Conservation (phyloP, 2,329 filamentous ascomycete species). For the Aphanocladium album region DNA sequence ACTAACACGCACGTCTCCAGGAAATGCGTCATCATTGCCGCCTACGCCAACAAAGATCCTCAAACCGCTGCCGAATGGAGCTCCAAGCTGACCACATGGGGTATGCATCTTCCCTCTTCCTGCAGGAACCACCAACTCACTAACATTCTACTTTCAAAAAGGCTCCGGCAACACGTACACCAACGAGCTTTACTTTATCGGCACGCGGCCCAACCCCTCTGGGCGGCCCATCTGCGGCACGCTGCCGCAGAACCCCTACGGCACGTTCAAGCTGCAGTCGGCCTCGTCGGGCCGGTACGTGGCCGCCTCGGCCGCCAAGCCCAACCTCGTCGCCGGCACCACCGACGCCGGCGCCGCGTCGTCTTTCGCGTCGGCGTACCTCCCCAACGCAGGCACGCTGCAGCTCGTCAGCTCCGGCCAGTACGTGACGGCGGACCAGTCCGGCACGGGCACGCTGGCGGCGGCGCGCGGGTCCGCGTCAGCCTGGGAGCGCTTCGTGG, state of each 20-base stretch:
- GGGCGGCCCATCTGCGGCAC: slow-evolving; percentile 19
- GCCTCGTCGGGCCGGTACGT: slow-evolving; percentile 16
- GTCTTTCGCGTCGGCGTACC: slow-evolving; percentile 19
- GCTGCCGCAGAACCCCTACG: slow-evolving; percentile 21
- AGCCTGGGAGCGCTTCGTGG: slow-evolving; percentile 19
- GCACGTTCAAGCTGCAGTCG: slow-evolving; percentile 20
- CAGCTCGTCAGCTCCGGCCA: slow-evolving; percentile 1
- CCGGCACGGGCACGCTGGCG: slow-evolving; percentile 16
- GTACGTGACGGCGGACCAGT: slow-evolving; percentile 19
- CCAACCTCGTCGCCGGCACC: slow-evolving; percentile 18
- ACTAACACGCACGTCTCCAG: slow-evolving; percentile 4
- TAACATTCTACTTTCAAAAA: slow-evolving; percentile 1
- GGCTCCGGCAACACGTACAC: slow-evolving; percentile 21
- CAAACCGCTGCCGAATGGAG: slow-evolving; percentile 19
- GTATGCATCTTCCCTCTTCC: neutral
- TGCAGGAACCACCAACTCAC: neutral
- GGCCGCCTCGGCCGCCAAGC: slow-evolving; percentile 13
- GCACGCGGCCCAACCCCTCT: slow-evolving; percentile 20
- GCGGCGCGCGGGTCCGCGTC: slow-evolving; percentile 17
- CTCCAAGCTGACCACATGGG: slow-evolving; percentile 20
- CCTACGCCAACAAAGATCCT: slow-evolving; percentile 20
- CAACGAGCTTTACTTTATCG: slow-evolving; percentile 22
- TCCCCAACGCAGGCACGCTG: slow-evolving; percentile 17
- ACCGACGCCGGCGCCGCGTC: slow-evolving; percentile 11
- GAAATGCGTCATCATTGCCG: slow-evolving; percentile 21